Conservation (phyloP, 257 asterid species). For the Salvia rosmarinus region DNA sequence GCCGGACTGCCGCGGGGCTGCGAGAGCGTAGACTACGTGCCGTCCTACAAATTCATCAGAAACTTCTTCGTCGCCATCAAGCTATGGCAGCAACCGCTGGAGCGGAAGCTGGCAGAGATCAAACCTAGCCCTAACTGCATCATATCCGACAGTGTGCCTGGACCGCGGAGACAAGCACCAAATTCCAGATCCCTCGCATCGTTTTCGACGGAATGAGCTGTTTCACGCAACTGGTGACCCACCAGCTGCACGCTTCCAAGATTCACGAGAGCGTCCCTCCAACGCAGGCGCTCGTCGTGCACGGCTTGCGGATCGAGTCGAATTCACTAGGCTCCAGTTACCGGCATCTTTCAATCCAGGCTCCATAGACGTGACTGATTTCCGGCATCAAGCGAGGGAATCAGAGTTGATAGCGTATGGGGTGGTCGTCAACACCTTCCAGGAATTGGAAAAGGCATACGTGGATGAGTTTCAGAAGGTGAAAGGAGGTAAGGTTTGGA, state of each 20-base stretch:
- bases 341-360: constrained; percentile 26
- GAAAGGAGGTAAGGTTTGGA: constrained; percentile 55
- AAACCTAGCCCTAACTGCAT: constrained; percentile 48
- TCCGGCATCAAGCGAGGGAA: constrained; percentile 26
- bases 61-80: constrained; percentile 45
- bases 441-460: constrained; percentile 52
- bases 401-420: constrained; percentile 48
- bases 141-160: constrained; percentile 46
- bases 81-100: too few relatives aligned
- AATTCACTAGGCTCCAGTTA: constrained; percentile 46
- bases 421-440: constrained; percentile 52
- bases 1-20: constrained; percentile 58
- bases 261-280: constrained; percentile 33
- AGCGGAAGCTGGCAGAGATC: too few relatives aligned
- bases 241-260: constrained; percentile 29
- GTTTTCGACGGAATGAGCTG: constrained; percentile 58
- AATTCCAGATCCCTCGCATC: constrained; percentile 44
- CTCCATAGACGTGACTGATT: not conserved
- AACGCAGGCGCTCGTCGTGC: constrained; percentile 43
- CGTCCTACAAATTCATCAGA: constrained; percentile 34
- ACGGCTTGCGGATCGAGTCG: constrained; percentile 41
- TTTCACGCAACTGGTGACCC: constrained; percentile 41
- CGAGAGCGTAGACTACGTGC: constrained; percentile 51
- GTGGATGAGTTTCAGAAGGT: constrained; percentile 40
- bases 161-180: constrained; percentile 39